A percentile compares a stretch with the other conserved stretches of the same genome.
These are phyloP conservation scores for Fusarium sp. DNA, from an alignment of 2,329 filamentous ascomycete genomes.

Conservation along the genomic window DNA sequence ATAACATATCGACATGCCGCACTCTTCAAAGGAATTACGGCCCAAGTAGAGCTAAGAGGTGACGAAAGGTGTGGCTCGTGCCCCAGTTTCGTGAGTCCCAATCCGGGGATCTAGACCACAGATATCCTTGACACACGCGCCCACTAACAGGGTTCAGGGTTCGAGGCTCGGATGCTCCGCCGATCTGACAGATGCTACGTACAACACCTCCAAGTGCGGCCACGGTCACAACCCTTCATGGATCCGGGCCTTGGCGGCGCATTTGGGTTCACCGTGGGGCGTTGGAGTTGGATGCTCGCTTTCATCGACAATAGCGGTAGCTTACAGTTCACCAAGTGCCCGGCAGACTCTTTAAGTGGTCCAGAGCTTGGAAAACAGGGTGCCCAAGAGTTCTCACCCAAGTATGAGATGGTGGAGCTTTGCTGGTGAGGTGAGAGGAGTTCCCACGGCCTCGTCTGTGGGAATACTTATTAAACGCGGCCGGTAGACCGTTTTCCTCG, in stretches of 20 bases:
- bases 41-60: conserved; percentile 3
- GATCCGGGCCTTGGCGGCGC: conserved; percentile 24
- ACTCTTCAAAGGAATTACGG: conserved; percentile 2
- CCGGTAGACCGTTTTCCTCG: conserved; percentile 2
- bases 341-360: not conserved
- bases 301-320: not conserved
- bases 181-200: conserved; percentile 26
- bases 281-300: conserved; percentile 9
- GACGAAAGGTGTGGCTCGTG: conserved; percentile 28
- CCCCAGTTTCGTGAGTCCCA: conserved; percentile 22
- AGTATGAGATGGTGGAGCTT: conserved; percentile 7
- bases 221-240: conserved; percentile 2
- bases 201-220: conserved; percentile 4
- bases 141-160: conserved; percentile 42
- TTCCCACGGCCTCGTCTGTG: conserved; percentile 4
- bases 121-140: conserved; percentile 28
- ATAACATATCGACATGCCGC: not conserved
- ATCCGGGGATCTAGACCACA: conserved; percentile 35
- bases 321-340: conserved; percentile 4
- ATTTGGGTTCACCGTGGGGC: conserved; percentile 19
- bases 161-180: conserved; percentile 31
- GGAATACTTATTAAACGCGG: conserved; percentile 19
- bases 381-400: conserved; percentile 13
- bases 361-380: not conserved
- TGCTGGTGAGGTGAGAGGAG: not conserved